Evolutionary conservation across 2,329 filamentous ascomycete genomes (phyloP), one percentile per base, ranked within the genome.

Genomic region (Zymoseptoria crescenta): DNA sequence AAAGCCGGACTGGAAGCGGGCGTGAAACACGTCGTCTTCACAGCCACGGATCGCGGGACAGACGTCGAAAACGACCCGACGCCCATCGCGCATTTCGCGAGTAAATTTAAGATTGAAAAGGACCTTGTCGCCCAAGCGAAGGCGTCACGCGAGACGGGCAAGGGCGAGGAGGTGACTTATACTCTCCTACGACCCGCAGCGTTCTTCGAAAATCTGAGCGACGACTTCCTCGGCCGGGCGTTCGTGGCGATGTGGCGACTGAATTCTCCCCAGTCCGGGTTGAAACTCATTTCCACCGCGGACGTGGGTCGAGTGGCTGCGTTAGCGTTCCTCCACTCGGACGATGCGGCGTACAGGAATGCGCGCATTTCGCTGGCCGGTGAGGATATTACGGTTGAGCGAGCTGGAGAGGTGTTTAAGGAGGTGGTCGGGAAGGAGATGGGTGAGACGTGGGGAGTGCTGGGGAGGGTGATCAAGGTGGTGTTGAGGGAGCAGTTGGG

Each of bases 21-120:
- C 10, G 81, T 87, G 48, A 74, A 78, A 59, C 80, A 84, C 67
- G 85, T 88, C 64, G 79, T 88, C 51, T 87, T 86, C 73, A 81
- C 78, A 29, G 60, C 65, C 27, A 68, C 64, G 4, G 86, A 88
- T 62, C 82, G 86, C 48, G 83, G 84, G 50, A 83, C 84, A 72
- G 77, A 76, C 5, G 80, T 77, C 52, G 78, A 80, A 66, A 76
- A 78, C 4, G 79, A 79, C 61, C 74, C 78, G 0, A 87, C 84
- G 0, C 67, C 76, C 0, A 77, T 87, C 52, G 81, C 83, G 0
- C 84, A 88, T 70, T 88, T 88, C 69, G 77, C 77, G 59, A 63
- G 57, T 65, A 88, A 88, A 69, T 78, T 83, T 64, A 70, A 79
- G 9, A 84, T 88, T 65, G 86, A 88, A 72, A 73, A 80, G 56